Conservation (phyloP, 1,139 yeast genomes). For the Taphrina sp. region DNA sequence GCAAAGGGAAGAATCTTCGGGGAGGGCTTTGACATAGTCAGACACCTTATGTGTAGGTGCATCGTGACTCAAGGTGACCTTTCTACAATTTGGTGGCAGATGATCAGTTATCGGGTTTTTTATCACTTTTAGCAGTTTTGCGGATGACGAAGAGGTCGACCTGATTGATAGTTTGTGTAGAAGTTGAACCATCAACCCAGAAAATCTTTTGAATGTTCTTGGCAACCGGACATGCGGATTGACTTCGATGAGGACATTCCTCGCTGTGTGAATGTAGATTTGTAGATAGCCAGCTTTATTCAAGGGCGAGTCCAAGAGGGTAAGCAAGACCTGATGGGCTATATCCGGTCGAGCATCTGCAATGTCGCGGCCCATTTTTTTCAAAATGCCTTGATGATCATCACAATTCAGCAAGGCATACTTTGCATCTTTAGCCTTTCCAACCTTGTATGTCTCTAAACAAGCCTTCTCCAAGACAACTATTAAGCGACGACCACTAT, state of each 20-base stretch:
- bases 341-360: conserved; percentile 98
- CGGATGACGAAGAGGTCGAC: conserved; percentile 84
- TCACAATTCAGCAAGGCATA: conserved; percentile 93
- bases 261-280: conserved; percentile 92
- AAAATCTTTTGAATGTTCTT: conserved; percentile 93
- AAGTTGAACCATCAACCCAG: conserved; percentile 95
- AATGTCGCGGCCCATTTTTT: conserved; percentile 95
- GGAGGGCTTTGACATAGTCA: conserved; percentile 78
- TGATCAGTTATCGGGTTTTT: conserved; percentile 97
- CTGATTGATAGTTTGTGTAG: conserved; percentile 88
- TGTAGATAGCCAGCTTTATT: conserved; percentile 96
- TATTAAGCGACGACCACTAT: conserved; percentile 74
- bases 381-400: conserved; percentile 92
- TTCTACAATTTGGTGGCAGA: conserved; percentile 91
- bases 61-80: conserved; percentile 89
- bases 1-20: conserved; percentile 88
- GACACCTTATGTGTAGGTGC: conserved; percentile 85
- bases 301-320: conserved; percentile 90
- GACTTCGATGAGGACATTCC: conserved; percentile 91
- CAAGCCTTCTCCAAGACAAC: conserved; percentile 95
- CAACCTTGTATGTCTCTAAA: conserved; percentile 86
- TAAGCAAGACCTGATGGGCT: conserved; percentile 73
- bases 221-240: conserved; percentile 97
- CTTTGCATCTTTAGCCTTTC: conserved; percentile 56
- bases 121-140: conserved; percentile 85